Evolutionary conservation across 1,284 basidiomycete species (phyloP).

Genomic region (Melampsora americana): DNA sequence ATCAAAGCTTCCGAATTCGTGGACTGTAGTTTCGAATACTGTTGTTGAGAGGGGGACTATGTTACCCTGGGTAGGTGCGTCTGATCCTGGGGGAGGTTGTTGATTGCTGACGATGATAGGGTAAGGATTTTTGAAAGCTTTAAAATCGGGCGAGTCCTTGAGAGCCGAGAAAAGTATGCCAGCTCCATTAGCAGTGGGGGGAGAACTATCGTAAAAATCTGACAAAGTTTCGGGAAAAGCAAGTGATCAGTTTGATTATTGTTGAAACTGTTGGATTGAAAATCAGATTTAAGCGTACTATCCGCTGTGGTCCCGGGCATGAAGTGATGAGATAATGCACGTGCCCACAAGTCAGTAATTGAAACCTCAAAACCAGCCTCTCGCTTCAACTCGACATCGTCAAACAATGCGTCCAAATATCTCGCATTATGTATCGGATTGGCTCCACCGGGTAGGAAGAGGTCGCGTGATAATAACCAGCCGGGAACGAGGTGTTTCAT

Average conservation of each 20-base stretch:
- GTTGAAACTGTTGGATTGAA: no score
- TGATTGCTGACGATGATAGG: constrained; percentile 35
- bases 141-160: background rate
- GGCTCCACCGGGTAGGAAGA: constrained; percentile 1
- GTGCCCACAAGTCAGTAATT: constrained; percentile 21
- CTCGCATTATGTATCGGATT: background rate
- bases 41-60: constrained; percentile 48
- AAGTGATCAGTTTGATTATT: background rate
- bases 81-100: background rate
- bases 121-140: constrained; percentile 2
- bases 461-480: background rate
- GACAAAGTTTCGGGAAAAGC: background rate
- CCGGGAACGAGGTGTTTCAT: background rate
- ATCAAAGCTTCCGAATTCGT: constrained; percentile 59
- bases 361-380: constrained; percentile 29
- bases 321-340: constrained; percentile 26
- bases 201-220: constrained; percentile 25
- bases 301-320: constrained; percentile 10
- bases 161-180: constrained; percentile 22
- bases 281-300: background rate
- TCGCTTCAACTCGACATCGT: constrained; percentile 1
- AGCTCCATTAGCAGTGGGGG: constrained; percentile 15
- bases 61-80: background rate
- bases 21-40: constrained; percentile 58
- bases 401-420: constrained; percentile 15